Conservation (phyloP, 192 early-diverging fungal genomes). For the Rhizophagus sp. region DNA sequence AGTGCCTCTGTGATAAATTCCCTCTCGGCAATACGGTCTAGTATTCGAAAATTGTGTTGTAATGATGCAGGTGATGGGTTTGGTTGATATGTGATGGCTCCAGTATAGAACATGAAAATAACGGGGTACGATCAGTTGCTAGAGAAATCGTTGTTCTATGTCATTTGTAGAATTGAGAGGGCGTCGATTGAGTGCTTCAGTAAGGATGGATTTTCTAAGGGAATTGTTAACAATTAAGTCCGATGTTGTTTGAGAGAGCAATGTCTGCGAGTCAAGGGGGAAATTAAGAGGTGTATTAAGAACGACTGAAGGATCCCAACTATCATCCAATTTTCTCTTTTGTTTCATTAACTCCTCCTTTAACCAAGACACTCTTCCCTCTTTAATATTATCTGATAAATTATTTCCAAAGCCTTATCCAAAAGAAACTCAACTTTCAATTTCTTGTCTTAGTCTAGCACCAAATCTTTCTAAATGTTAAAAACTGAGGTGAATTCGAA, state of each 20-base stretch:
- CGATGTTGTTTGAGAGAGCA: neutral
- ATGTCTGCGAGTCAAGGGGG: neutral
- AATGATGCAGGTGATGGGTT: neutral
- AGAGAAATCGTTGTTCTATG: neutral
- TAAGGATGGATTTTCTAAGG: no score
- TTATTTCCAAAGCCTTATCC: no score
- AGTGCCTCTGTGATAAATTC: neutral
- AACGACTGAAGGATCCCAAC: neutral
- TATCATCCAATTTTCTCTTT: neutral
- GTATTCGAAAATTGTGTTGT: neutral
- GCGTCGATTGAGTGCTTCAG: neutral
- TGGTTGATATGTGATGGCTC: neutral
- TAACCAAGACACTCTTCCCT: slow-evolving; percentile 21
- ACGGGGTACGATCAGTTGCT: neutral
- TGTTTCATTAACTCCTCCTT: neutral
- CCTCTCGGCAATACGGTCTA: neutral
- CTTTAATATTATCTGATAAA: slow-evolving; percentile 13
- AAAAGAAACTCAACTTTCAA: slow-evolving; percentile 18
- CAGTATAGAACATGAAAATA: slow-evolving; percentile 8
- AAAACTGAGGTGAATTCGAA: no score
- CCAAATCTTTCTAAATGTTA: no score
- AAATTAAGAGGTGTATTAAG: neutral
- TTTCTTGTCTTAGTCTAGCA: neutral
- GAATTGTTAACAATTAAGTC: slow-evolving; percentile 11
- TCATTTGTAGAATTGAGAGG: neutral